A percentile compares a stretch with the other conserved stretches of the same genome.
phyloP scores from a whole-genome alignment of 495 filamentous ascomycete species.

The Neurospora sp. region DNA sequence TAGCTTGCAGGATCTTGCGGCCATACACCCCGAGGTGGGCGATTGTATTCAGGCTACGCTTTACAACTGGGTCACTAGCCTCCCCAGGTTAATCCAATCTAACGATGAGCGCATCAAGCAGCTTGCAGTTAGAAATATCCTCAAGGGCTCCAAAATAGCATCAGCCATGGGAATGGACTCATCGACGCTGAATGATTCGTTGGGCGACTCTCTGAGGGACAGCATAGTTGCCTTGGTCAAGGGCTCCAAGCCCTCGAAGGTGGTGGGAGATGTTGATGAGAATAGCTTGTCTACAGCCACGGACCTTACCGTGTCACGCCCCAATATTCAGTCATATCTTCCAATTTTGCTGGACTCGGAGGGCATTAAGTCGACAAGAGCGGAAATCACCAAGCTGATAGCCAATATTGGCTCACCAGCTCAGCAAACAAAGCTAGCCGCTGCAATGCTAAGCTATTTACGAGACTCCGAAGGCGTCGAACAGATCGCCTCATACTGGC shows the following conservation, averaged over 20 bases:
- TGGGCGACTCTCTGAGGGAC: slow-evolving; percentile 55
- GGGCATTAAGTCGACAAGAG: slow-evolving; percentile 54
- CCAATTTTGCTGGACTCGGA: slow-evolving; percentile 54
- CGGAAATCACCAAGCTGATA: slow-evolving; percentile 37
- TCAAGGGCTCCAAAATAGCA: slow-evolving; percentile 60
- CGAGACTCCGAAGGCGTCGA: slow-evolving; percentile 44
- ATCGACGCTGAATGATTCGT: slow-evolving; percentile 54
- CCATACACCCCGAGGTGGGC: slow-evolving; percentile 51
- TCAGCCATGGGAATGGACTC: slow-evolving; percentile 56
- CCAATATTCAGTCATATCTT: slow-evolving; percentile 36
- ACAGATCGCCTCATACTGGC: slow-evolving; percentile 69
- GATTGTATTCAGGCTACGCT: slow-evolving; percentile 62
- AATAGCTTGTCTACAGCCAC: slow-evolving; percentile 11
- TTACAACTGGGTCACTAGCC: slow-evolving; percentile 69
- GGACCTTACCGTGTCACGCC: slow-evolving; percentile 14
- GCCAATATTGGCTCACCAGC: slow-evolving; percentile 32
- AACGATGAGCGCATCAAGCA: slow-evolving; percentile 71
- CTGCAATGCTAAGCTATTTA: slow-evolving; percentile 49
- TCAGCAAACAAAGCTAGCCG: slow-evolving; percentile 39
- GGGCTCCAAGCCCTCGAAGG: slow-evolving; percentile 22
- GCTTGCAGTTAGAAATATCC: slow-evolving; percentile 61
- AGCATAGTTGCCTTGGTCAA: slow-evolving; percentile 41
- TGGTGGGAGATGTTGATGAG: slow-evolving; percentile 11
- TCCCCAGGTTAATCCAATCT: slow-evolving; percentile 75
- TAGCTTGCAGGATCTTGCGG: slow-evolving; percentile 49